Evolutionary conservation across 805 yeast species (phyloP), one percentile per base, ranked within the genome.

Genomic region (Wickerhamiella alocasiicola): DNA sequence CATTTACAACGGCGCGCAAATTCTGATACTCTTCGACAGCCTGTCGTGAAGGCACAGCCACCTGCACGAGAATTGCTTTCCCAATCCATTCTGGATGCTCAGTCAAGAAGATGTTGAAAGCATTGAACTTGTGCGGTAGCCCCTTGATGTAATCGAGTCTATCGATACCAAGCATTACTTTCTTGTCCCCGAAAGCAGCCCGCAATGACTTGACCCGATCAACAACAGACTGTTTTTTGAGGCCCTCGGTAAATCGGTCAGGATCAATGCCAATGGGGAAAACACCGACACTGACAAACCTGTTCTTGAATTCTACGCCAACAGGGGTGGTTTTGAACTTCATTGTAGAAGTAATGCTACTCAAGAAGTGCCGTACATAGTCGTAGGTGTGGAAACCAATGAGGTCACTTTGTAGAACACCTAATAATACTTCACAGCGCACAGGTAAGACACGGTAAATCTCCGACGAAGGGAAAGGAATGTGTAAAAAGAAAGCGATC

Each of bases 221-320:
- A 33, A 72, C 67, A 4, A 87, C 96, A 4, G 64, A 53, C 1
- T 66, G 70, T 45, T 71, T 69, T 48, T 75, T 66, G 49, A 91
- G 61, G 0, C 95, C 97, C 17, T 76, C 81, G 12, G 79, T 64
- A 59, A 91, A 91, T 50, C 82, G 83, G 44, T 84, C 94, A 17
- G 85, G 94, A 55, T 91, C 98, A 45, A 91, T 91, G 44, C 99
- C 99, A 50, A 91, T 91, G n/a, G 99, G 98, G 71, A 87, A 88
- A 0, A 97, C 96, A 18, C 96, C 95, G 26, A 91, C 84, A 21
- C 75, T 74, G 34, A 91, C 88, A 45, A 74, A 73, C 39, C 88
- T 66, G 21, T 83, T 81, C 32, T 75, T 66, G 56, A 70, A 83
- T 46, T 79, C 78, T 15, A 91, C 81, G 15, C 96, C 95, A 48